Evolutionary conservation across 2,329 filamentous ascomycete species (phyloP).

Genomic region (Zymoseptoria tritici): DNA sequence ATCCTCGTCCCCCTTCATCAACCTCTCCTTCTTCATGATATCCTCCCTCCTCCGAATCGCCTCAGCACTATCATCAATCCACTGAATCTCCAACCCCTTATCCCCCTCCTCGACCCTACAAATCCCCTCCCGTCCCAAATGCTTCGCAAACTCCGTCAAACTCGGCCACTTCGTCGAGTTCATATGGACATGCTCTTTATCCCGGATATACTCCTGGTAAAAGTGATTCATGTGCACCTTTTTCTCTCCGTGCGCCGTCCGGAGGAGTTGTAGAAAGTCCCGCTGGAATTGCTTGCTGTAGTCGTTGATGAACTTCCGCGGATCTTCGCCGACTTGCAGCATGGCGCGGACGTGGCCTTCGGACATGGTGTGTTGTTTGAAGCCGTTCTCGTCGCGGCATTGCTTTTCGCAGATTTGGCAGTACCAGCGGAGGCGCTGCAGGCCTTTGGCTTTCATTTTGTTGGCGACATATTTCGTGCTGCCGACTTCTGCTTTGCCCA

Average conservation of each 20-base stretch:
- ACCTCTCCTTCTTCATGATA: constrained; percentile 71
- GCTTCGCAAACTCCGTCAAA: constrained; percentile 82
- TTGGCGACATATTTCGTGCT: constrained; percentile 87
- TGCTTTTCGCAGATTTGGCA: constrained; percentile 73
- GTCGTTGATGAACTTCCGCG: constrained; percentile 73
- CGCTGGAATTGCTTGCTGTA: constrained; percentile 74
- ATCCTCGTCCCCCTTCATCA: constrained; percentile 87
- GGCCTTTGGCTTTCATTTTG: constrained; percentile 74
- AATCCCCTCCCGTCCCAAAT: constrained; percentile 77
- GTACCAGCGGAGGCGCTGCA: constrained; percentile 83
- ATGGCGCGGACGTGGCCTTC: constrained; percentile 89
- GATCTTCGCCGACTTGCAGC: constrained; percentile 77
- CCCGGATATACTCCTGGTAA: constrained; percentile 87
- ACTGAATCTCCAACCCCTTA: constrained; percentile 78
- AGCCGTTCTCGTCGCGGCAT: constrained; percentile 79
- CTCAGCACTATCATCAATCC: constrained; percentile 88
- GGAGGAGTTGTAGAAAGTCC: constrained; percentile 70
- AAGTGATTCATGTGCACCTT: constrained; percentile 83
- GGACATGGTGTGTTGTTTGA: constrained; percentile 71
- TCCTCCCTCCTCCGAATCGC: constrained; percentile 74
- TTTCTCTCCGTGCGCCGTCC: constrained; percentile 86
- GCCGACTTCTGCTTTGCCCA: constrained; percentile 89
- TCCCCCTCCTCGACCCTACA: constrained; percentile 85
- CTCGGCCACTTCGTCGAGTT: constrained; percentile 85
- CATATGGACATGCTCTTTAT: constrained; percentile 87